Conservation (phyloP, 208 protist genomes). For the Leishmania turanica region DNA sequence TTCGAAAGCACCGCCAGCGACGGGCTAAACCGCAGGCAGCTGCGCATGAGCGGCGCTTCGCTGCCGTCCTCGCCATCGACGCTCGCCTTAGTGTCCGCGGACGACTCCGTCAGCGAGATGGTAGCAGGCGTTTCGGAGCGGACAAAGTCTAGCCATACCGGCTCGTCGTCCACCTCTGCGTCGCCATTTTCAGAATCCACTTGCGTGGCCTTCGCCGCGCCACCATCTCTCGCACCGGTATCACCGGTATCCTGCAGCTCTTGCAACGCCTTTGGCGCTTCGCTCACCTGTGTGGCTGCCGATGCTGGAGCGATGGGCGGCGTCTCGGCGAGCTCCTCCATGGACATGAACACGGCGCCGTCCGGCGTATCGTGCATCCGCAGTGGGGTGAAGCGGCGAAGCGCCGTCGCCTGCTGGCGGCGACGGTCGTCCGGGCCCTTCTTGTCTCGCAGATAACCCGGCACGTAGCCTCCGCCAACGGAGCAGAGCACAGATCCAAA, state of each 20-base stretch:
- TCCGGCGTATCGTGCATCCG: constrained; percentile 19
- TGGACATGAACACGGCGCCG: constrained; percentile 22
- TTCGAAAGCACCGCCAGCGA: background rate
- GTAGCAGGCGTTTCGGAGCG: constrained; percentile 2
- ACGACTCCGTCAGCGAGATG: background rate
- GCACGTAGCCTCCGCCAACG: constrained; percentile 42
- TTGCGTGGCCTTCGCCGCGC: background rate
- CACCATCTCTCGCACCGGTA: background rate
- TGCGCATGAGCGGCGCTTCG: constrained; percentile 1
- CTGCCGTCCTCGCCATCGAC: background rate
- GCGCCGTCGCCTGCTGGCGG: constrained; percentile 15
- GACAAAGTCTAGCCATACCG: constrained; percentile 28
- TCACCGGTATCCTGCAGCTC: background rate
- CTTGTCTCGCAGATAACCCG: constrained; percentile 31
- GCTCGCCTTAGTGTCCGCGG: background rate
- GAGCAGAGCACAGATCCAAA: constrained; percentile 55
- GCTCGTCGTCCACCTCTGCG: background rate
- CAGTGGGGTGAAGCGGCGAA: constrained; percentile 18
- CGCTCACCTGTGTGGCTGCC: background rate
- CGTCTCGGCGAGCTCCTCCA: constrained; percentile 17
- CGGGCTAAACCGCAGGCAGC: constrained; percentile 20
- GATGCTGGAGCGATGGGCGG: background rate
- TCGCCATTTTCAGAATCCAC: background rate
- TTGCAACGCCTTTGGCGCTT: background rate
- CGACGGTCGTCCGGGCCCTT: constrained; percentile 46